Conservation (phyloP, 228 moss, liverwort and hornwort genomes). For the Sphagnum fallax region DNA sequence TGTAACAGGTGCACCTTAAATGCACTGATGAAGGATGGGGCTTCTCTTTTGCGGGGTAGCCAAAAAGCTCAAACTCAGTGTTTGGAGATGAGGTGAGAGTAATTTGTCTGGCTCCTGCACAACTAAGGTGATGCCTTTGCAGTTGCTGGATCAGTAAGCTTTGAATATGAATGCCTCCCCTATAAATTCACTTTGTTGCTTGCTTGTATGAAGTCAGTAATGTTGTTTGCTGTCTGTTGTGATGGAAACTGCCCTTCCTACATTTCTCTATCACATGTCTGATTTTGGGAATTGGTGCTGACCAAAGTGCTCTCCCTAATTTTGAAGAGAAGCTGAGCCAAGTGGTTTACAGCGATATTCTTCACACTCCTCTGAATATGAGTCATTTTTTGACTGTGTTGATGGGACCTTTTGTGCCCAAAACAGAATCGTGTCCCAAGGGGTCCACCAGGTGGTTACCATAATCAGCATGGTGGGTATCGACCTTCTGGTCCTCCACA, state of each 20-base stretch:
- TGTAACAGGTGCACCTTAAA: slow-evolving; percentile 99
- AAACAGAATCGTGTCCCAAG: slow-evolving; percentile 88
- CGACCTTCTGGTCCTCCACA: slow-evolving; percentile 81
- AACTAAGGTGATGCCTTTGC: slow-evolving; percentile 53
- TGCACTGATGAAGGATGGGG: slow-evolving; percentile 99
- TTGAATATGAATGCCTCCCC: slow-evolving; percentile 1
- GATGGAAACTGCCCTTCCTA: slow-evolving; percentile 14
- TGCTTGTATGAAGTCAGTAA: slow-evolving; percentile 24
- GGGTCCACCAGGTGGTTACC: slow-evolving; percentile 61
- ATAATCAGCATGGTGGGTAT: slow-evolving; percentile 79
- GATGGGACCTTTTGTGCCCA: slow-evolving; percentile 24
- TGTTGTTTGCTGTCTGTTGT: background rate
- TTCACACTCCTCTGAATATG: too few relatives aligned
- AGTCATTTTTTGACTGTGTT: background rate
- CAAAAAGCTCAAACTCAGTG: slow-evolving; percentile 81
- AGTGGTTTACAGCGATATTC: too few relatives aligned
- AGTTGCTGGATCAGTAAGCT: slow-evolving; percentile 7
- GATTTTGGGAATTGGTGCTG: too few relatives aligned
- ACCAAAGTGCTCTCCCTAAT: too few relatives aligned
- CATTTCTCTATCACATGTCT: too few relatives aligned
- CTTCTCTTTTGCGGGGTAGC: slow-evolving; percentile 86
- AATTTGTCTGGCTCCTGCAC: slow-evolving; percentile 66
- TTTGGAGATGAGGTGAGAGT: slow-evolving; percentile 97
- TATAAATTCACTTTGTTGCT: slow-evolving; percentile 6
- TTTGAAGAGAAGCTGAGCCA: too few relatives aligned